Evolutionary conservation across 352 stramenopile species (phyloP), one percentile per base, ranked within the genome.

Genomic region (Pythium insidiosum): DNA sequence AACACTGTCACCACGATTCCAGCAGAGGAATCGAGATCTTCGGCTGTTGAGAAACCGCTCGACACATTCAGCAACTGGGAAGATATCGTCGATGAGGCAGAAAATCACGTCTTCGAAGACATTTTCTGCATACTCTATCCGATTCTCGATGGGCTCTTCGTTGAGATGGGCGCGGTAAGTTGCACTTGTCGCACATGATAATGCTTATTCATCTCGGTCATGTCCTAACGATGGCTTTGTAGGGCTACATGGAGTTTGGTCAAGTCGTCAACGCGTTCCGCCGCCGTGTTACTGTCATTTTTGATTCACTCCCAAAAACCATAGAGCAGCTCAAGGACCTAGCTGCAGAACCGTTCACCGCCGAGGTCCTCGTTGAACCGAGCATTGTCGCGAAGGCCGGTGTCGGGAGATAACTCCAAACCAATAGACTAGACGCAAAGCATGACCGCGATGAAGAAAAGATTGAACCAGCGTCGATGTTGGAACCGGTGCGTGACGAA

Each of bases 211-310:
- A 42, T 47, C n/a, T n/a, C n/a, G n/a, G n/a, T n/a, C n/a, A n/a
- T n/a, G n/a, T n/a, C n/a, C n/a, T n/a, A n/a, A n/a, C n/a, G n/a
- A n/a, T 48, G 10, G 59, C 16, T 28, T 28, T 30, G 21, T 47
- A 93, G 80, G 81, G 81, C 19, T 93, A 93, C 52, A 93, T 93
- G 81, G 81, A 93, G 50, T 93, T 93, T 64, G 81, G 81, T 1
- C 78, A 93, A 48, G 81, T 93, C 10, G 66, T 81, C 6, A 53
- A 58, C 1, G 71, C 78, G 4, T 91, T 91, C 45, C 75, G 76
- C 18, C 60, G 61, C 13, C 73, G 79, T 9, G 43, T 93, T 4
- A 65, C 56, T 28, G 65, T 74, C 44, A 93, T 93, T 44, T 93
- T 93, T 40, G 71, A 82, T 37, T 37, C 58, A 18, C 62, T 83